Evolutionary conservation across 768 basidiomycete species (phyloP).

Genomic region (Guyanaporus albipodus): DNA sequence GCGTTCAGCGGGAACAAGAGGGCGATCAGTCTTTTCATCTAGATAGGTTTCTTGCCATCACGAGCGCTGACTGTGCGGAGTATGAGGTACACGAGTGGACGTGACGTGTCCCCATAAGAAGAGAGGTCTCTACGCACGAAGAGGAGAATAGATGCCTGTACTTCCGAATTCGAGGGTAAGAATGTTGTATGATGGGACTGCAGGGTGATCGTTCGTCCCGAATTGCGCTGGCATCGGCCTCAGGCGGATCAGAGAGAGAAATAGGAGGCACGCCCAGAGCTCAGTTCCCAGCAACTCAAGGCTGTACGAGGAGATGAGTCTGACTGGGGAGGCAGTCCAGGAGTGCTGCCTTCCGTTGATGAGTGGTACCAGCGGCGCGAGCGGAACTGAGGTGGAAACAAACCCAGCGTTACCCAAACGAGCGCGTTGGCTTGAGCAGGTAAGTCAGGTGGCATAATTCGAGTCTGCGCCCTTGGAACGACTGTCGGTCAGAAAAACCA

Average conservation of each 20-base stretch:
- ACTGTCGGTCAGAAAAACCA: not conserved
- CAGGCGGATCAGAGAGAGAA: constrained; percentile 19
- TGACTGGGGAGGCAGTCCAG: not conserved
- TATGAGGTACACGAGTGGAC: not conserved
- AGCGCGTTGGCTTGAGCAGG: too few relatives aligned
- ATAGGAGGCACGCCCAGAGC: constrained; percentile 7
- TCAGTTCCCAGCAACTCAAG: constrained; percentile 1
- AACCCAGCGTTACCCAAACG: not conserved
- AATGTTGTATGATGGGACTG: not conserved
- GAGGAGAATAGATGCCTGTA: not conserved
- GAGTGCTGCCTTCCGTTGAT: too few relatives aligned
- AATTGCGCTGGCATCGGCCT: not conserved
- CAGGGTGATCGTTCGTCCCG: constrained; percentile 5
- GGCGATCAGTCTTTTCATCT: constrained; percentile 17
- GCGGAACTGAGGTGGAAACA: not conserved
- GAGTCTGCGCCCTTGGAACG: not conserved
- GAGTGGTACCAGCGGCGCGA: not conserved
- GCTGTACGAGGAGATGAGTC: not conserved
- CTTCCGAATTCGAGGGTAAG: not conserved
- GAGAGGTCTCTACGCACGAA: not conserved
- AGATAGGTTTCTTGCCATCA: constrained; percentile 7
- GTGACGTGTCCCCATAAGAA: not conserved
- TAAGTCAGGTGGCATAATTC: too few relatives aligned
- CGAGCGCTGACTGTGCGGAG: constrained; percentile 18
- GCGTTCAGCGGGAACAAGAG: constrained; percentile 18